These are phyloP conservation scores for Priceomyces castillae DNA, from an alignment of 805 yeast genomes.

Conservation along the genomic window DNA sequence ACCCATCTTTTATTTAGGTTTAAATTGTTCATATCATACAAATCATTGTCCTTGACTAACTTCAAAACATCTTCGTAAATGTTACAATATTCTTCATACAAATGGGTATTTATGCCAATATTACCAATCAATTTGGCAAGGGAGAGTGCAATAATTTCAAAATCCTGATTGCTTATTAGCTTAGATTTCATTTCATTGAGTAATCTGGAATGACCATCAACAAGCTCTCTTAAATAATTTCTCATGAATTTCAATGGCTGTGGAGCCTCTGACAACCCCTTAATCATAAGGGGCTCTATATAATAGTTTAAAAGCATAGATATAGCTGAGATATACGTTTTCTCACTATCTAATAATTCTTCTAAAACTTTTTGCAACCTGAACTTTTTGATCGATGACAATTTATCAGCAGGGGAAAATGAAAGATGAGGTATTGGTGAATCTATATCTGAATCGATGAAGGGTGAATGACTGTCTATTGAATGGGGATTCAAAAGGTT, in stretches of 20 bases:
- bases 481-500: neutral
- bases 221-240: constrained; percentile 13
- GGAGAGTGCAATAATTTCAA: constrained; percentile 1
- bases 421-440: constrained; percentile 22
- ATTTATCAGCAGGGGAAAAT: constrained; percentile 16
- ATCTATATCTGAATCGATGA: constrained; percentile 6
- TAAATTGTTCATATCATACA: constrained; percentile 4
- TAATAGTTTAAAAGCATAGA: constrained; percentile 43
- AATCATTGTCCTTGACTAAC: constrained; percentile 26
- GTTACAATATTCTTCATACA: constrained; percentile 35
- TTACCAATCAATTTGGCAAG: constrained; percentile 10
- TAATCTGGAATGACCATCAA: constrained; percentile 23
- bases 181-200: constrained; percentile 17
- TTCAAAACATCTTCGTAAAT: constrained; percentile 31
- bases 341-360: constrained; percentile 51
- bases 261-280: constrained; percentile 21
- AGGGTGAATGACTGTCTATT: constrained; percentile 3
- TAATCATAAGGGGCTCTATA: constrained; percentile 34
- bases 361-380: constrained; percentile 28
- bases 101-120: constrained; percentile 17
- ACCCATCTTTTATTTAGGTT: constrained; percentile 17
- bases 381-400: neutral
- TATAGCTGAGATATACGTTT: constrained; percentile 44
- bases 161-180: constrained; percentile 12
- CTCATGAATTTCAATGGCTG: constrained; percentile 9